These are phyloP conservation scores for Metarhizium anisopliae DNA, from an alignment of 2,329 filamentous ascomycete genomes.

Conservation along the genomic window DNA sequence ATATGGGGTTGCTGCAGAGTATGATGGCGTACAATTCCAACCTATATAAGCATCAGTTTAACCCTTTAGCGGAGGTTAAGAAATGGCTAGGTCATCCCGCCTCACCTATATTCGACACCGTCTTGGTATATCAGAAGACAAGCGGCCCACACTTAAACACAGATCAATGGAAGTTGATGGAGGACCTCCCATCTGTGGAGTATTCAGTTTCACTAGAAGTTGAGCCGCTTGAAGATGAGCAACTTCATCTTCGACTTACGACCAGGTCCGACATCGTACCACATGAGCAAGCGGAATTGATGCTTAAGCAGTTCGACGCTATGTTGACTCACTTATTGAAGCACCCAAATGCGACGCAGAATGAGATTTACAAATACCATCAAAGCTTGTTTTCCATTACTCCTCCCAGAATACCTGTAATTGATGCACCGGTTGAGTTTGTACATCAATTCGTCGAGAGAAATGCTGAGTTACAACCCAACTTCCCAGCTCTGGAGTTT, in stretches of 20 bases:
- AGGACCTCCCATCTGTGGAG: slow-evolving; percentile 63
- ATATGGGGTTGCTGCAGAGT: slow-evolving; percentile 45
- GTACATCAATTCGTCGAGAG: slow-evolving; percentile 73
- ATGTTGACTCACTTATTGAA: slow-evolving; percentile 51
- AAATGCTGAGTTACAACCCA: slow-evolving; percentile 45
- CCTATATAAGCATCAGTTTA: slow-evolving; percentile 62
- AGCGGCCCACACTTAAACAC: slow-evolving; percentile 14
- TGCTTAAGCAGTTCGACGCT: slow-evolving; percentile 65
- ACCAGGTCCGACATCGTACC: slow-evolving; percentile 59
- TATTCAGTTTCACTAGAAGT: slow-evolving; percentile 78
- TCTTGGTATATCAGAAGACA: slow-evolving; percentile 73
- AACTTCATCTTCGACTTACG: slow-evolving; percentile 56
- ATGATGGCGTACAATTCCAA: slow-evolving; percentile 59
- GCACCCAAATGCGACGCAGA: slow-evolving; percentile 31
- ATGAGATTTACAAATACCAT: slow-evolving; percentile 23
- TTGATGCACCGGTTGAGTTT: slow-evolving; percentile 50
- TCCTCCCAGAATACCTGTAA: slow-evolving; percentile 46
- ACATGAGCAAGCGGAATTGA: slow-evolving; percentile 51
- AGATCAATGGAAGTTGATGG: slow-evolving; percentile 47
- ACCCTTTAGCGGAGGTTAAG: slow-evolving; percentile 63
- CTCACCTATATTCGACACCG: slow-evolving; percentile 67
- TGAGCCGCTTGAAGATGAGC: slow-evolving; percentile 40
- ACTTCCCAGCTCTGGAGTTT: slow-evolving; percentile 67
- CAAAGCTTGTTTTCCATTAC: slow-evolving; percentile 52
- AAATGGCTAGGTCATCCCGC: slow-evolving; percentile 58